These are phyloP conservation scores for Talaromyces rugulosus DNA, from an alignment of 2,329 filamentous ascomycete genomes.

Conservation along the genomic window DNA sequence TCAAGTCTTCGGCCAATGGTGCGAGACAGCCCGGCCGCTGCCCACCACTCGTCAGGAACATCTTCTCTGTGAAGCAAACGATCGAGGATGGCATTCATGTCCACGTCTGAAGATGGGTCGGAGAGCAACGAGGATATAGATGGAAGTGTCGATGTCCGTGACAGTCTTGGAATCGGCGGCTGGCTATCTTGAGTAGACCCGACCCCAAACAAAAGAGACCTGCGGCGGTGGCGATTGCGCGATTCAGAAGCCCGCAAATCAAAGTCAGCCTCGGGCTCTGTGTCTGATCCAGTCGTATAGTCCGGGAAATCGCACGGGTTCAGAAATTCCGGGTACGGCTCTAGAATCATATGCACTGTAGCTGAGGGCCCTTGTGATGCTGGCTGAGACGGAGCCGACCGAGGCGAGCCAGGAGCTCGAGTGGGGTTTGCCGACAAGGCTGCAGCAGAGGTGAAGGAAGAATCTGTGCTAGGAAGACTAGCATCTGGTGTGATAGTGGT, in stretches of 20 bases:
- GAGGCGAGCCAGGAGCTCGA: conserved; percentile 22
- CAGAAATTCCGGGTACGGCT: conserved; percentile 31
- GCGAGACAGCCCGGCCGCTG: conserved; percentile 62
- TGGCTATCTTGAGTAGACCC: conserved; percentile 30
- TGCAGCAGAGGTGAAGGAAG: conserved; percentile 70
- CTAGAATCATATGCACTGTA: conserved; percentile 26
- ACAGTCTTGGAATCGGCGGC: conserved; percentile 19
- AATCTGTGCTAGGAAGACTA: conserved; percentile 72
- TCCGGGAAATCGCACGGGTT: conserved; percentile 36
- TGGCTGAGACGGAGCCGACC: conserved; percentile 41
- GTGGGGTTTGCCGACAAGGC: conserved; percentile 25
- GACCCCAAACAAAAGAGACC: conserved; percentile 16
- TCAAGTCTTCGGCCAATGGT: conserved; percentile 37
- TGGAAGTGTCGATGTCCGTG: conserved; percentile 18
- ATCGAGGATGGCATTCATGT: conserved; percentile 69
- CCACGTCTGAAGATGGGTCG: conserved; percentile 28
- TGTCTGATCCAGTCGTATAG: conserved; percentile 30
- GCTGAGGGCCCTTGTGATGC: conserved; percentile 6
- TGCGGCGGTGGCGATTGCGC: conserved; percentile 9
- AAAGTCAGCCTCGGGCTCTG: conserved; percentile 22
- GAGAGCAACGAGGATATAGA: conserved; percentile 28
- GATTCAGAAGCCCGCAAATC: conserved; percentile 5
- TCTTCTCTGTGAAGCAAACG: conserved; percentile 67
- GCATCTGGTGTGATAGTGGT: conserved; percentile 77
- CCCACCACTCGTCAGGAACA: conserved; percentile 81